Base-by-base conservation (phyloP, 2,329 filamentous ascomycete genomes). In the Ophiostoma himal-ulmi region DNA sequence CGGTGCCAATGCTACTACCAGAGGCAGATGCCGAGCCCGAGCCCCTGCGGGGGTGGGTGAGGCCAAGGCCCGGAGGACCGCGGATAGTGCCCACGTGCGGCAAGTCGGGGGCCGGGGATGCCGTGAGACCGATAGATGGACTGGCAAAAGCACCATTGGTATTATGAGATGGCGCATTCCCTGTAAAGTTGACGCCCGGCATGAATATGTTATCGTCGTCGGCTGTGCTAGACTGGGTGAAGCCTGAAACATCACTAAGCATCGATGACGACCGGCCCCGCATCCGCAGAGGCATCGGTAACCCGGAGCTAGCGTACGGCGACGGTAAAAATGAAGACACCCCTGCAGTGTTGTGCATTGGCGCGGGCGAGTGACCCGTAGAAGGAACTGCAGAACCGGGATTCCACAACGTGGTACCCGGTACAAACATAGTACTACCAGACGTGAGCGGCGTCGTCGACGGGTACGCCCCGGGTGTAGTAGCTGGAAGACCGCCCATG, bases 221-320 rank as follows among this genome's bases (percentile, higher is more conserved):
- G 64, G 84, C 85, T 67, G 81, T 82, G 74, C 84, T 88, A 20
- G 84, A 86, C 78, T 89, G 86, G 8, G 88, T 90, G 75, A 89
- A 88, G 26, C 87, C 87, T n/a, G 86, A 89, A 3, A 89, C 81
- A 75, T 89, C 85, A 75, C 87, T 89, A 2, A 90, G 83, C 88
- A 90, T 90, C 71, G 86, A 89, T 11, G 86, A 89, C 39, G 87
- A 89, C 67, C 88, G 84, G 30, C 86, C 87, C 64, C 87, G 80
- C 39, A 81, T 80, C 76, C 82, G 83, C 41, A 48, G 68, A 34
- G 48, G 66, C 48, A 67, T 30, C 37, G 44, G 48, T 13, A 68
- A 34, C 37, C 65, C n/a, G 8, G 65, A 48, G 39, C 60, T 39
- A 13, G 26, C 44, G 20, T 70, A 68, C n/a, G 70, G 17, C 26